Evolutionary conservation across 1,284 basidiomycete genomes (phyloP), one percentile per base, ranked within the genome.

Genomic region (Coniophora puteana): DNA sequence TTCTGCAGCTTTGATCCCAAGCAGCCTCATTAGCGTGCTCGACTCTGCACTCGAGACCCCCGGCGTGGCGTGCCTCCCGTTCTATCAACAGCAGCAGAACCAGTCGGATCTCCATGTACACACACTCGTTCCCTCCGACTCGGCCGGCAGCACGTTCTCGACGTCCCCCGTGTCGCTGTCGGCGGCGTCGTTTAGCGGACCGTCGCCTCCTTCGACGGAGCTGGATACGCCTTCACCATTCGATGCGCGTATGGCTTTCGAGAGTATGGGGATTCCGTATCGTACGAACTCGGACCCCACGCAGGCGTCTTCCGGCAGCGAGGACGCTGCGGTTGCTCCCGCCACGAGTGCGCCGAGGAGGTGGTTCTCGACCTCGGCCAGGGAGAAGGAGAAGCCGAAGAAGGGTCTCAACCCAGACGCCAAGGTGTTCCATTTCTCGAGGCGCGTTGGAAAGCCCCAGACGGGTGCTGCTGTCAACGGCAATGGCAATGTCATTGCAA

Each of bases 371-470:
- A 50, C 61, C 14, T 53, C 52, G 51, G 48, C 58, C 49, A 53
- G 54, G 39, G 51, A 43, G 34, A 67, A 62, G 46, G 71, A 74
- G 47, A 77, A 71, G 54, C 59, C 65, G 35, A 74, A 66, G 58
- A 83, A 76, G 54, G 78, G 83, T 4, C 72, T 91, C 47, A 92
- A 92, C 59, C 89, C 89, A 1, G 85, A 85, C 57, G 89, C 89
- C 38, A 89, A 90, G 56, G 88, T 79, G 34, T 92, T 92, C 67
- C 82, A 69, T 52, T 67, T 84, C 44, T 58, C 66, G 16, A 61
- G 57, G 46, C 65, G 49, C n/a, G n/a, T n/a, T n/a, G n/a, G 22
- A 61, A 59, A 28, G 38, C 51, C 40, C 45, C 38, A 30, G 24
- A 16, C 44, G 4, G 44, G 46, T 38, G 54, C 55, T 48, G 36